phyloP scores from a whole-genome alignment of 192 early-diverging fungal genomes.

The Entomortierella parvispora region DNA sequence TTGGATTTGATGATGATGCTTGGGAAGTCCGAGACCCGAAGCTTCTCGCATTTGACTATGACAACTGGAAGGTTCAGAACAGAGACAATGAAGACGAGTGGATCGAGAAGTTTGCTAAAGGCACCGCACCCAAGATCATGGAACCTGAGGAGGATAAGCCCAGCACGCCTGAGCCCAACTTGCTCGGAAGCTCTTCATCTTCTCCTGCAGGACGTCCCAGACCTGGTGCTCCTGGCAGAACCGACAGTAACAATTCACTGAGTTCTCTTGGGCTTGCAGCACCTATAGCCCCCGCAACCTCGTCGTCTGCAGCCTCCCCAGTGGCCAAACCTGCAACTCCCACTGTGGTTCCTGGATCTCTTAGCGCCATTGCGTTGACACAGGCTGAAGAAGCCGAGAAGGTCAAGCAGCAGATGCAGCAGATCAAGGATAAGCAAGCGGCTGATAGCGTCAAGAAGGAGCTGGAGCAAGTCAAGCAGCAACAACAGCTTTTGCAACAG shows the following conservation, averaged over 20 bases:
- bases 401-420: slow-evolving; percentile 35
- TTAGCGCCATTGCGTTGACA: slow-evolving; percentile 18
- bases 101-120: slow-evolving; percentile 26
- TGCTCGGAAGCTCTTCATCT: slow-evolving; percentile 12
- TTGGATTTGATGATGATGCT: slow-evolving; percentile 65
- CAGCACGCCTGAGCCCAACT: slow-evolving; percentile 36
- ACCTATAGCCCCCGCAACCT: slow-evolving; percentile 24
- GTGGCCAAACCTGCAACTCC: slow-evolving; percentile 27
- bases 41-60: slow-evolving; percentile 38
- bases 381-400: slow-evolving; percentile 46
- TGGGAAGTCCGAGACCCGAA: slow-evolving; percentile 59
- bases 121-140: slow-evolving; percentile 20
- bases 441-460: slow-evolving; percentile 37
- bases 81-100: slow-evolving; percentile 52
- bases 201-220: slow-evolving; percentile 44
- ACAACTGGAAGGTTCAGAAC: slow-evolving; percentile 53
- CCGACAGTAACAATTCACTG: slow-evolving; percentile 44
- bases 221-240: slow-evolving; percentile 41
- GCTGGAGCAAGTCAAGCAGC: slow-evolving; percentile 32
- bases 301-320: slow-evolving; percentile 16
- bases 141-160: slow-evolving; percentile 27
- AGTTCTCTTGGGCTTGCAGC: slow-evolving; percentile 22
- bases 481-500: slow-evolving; percentile 38
- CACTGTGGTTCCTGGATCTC: slow-evolving; percentile 20
- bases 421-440: slow-evolving; percentile 37